A percentile compares a stretch with the other conserved stretches of the same genome.
Evolutionary conservation across 768 basidiomycete genomes (phyloP).

Genomic region (Tremella mesenterica): DNA sequence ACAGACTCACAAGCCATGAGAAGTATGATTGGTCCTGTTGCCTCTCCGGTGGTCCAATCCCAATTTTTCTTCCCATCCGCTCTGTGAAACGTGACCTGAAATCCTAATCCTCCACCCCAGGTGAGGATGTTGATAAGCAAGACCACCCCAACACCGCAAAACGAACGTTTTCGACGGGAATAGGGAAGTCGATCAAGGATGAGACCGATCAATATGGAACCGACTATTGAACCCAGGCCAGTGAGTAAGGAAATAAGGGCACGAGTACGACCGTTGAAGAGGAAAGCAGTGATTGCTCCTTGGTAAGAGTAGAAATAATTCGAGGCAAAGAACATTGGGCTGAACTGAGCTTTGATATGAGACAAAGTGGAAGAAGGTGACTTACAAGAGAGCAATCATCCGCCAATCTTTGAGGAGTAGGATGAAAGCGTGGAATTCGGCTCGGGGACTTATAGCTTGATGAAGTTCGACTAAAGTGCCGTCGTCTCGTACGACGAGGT

Average conservation of each 20-base stretch:
- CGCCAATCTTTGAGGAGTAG: slow-evolving; percentile 48
- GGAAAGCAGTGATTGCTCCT: slow-evolving; percentile 45
- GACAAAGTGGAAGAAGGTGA: slow-evolving; percentile 46
- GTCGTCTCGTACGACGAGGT: slow-evolving; percentile 46
- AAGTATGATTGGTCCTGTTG: slow-evolving; percentile 48
- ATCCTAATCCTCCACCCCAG: slow-evolving; percentile 47
- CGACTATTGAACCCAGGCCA: slow-evolving; percentile 48
- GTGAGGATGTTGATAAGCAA: slow-evolving; percentile 40
- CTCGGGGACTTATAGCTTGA: slow-evolving; percentile 31
- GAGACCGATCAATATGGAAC: slow-evolving; percentile 48
- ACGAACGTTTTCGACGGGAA: slow-evolving; percentile 46
- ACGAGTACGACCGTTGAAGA: slow-evolving; percentile 49
- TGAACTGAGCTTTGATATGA: not conserved
- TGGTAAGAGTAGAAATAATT: slow-evolving; percentile 47
- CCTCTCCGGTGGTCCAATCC: slow-evolving; percentile 42
- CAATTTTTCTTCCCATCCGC: slow-evolving; percentile 36
- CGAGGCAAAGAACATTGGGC: not conserved
- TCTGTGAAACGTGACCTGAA: slow-evolving; percentile 48
- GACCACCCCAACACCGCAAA: slow-evolving; percentile 46
- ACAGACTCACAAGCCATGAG: slow-evolving; percentile 34
- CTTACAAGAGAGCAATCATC: slow-evolving; percentile 48
- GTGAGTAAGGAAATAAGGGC: slow-evolving; percentile 48
- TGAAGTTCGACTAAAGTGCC: slow-evolving; percentile 47
- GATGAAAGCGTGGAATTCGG: slow-evolving; percentile 28
- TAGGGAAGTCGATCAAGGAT: slow-evolving; percentile 46